These are phyloP conservation scores for Leccinellum rugosiceps DNA, from an alignment of 768 basidiomycete species.

Conservation along the genomic window DNA sequence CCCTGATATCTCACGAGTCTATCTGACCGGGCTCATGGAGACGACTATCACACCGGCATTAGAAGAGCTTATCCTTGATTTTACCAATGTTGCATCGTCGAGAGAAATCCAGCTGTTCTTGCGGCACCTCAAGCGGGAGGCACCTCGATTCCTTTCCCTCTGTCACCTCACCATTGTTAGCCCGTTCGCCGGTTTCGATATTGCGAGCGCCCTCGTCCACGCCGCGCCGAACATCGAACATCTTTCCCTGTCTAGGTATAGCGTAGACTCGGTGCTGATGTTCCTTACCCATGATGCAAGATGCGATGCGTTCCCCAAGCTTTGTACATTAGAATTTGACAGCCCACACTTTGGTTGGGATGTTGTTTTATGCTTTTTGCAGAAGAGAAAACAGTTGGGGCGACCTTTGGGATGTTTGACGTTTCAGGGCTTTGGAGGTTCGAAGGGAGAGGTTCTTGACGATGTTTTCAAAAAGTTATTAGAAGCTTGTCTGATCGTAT, in stretches of 20 bases:
- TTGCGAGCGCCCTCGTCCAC: conserved; percentile 20
- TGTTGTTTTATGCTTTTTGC: conserved; percentile 24
- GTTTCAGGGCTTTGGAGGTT: conserved; percentile 23
- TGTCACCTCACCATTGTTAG: conserved; percentile 20
- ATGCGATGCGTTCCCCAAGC: conserved; percentile 24
- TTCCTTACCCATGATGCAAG: conserved; percentile 27
- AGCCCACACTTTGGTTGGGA: conserved; percentile 30
- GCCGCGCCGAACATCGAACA: conserved; percentile 23
- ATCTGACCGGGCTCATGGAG: conserved; percentile 25
- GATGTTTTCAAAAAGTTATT: conserved; percentile 18
- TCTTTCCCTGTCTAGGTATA: conserved; percentile 28
- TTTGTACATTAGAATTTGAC: conserved; percentile 17
- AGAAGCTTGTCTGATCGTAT: conserved; percentile 21
- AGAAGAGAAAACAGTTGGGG: conserved; percentile 20
- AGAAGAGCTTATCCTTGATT: conserved; percentile 25
- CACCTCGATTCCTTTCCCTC: conserved; percentile 25
- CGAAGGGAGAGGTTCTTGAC: conserved; percentile 20
- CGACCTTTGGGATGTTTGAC: conserved; percentile 15
- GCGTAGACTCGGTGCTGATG: conserved; percentile 19
- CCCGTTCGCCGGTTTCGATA: conserved; percentile 25
- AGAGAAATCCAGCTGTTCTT: conserved; percentile 30
- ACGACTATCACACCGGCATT: conserved; percentile 23
- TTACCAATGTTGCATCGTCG: conserved; percentile 20
- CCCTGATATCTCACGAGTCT: conserved; percentile 26
- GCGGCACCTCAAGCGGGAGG: conserved; percentile 25